Evolutionary conservation across 768 basidiomycete genomes (phyloP).

Genomic region (Amyloporia xantha): DNA sequence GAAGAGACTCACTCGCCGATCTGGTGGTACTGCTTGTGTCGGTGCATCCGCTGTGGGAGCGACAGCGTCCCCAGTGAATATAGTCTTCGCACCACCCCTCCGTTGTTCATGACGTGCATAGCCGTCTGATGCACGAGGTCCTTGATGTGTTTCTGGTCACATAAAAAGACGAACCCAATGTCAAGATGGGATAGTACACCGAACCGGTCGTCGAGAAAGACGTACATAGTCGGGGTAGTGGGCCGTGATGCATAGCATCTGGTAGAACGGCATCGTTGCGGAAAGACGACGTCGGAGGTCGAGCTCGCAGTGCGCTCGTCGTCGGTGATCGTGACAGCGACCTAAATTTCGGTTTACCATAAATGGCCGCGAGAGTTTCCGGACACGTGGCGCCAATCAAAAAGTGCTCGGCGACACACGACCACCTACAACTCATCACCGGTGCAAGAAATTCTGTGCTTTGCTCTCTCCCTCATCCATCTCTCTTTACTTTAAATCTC

Average conservation of each 20-base stretch:
- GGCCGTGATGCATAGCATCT: constrained; percentile 76
- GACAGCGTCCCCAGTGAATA: constrained; percentile 68
- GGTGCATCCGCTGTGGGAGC: constrained; percentile 69
- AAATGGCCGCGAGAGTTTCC: constrained; percentile 24
- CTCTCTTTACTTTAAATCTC: neutral
- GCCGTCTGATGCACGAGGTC: constrained; percentile 68
- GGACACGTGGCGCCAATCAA: constrained; percentile 37
- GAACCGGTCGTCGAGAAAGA: constrained; percentile 8
- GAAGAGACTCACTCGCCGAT: constrained; percentile 66
- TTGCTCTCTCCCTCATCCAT: neutral
- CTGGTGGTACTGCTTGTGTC: constrained; percentile 47
- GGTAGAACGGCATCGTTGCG: constrained; percentile 77
- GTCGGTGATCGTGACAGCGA: neutral
- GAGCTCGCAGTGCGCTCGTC: neutral
- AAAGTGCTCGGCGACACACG: neutral
- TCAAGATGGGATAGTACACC: neutral
- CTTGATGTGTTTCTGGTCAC: constrained; percentile 62
- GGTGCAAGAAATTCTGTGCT: neutral
- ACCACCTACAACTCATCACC: constrained; percentile 4
- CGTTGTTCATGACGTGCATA: constrained; percentile 61
- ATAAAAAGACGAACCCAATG: neutral
- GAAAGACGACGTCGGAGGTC: neutral
- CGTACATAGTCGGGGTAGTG: constrained; percentile 72
- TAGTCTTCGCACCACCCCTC: constrained; percentile 78
- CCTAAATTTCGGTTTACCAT: neutral